Percentiles rank a stretch among this genome's conserved stretches.
Conservation (phyloP, 805 yeast genomes). For the Debaryomyces hansenii region DNA sequence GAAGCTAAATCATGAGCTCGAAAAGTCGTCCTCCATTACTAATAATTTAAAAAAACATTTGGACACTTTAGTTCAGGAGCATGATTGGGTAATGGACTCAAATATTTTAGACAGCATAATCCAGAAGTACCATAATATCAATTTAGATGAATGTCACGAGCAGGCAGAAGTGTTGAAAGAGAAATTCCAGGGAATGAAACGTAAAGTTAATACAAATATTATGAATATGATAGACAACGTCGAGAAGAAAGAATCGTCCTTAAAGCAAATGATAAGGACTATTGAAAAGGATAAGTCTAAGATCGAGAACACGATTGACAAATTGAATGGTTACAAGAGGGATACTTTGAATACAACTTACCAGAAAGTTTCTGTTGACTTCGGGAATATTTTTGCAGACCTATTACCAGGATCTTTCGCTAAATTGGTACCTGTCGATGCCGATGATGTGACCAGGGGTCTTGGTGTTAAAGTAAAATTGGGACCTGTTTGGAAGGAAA, state of each 20-base stretch:
- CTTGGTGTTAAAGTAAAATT: conserved; percentile 85
- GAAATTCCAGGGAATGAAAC: conserved; percentile 66
- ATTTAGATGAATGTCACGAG: conserved; percentile 61
- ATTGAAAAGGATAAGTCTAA: conserved; percentile 87
- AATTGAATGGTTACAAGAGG: conserved; percentile 81
- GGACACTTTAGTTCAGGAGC: conserved; percentile 48
- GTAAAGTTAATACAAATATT: conserved; percentile 80
- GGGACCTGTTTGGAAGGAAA: conserved; percentile 94
- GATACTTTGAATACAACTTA: conserved; percentile 82
- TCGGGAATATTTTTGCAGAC: conserved; percentile 87
- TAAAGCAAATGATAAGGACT: conserved; percentile 78
- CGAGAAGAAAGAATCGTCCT: conserved; percentile 78
- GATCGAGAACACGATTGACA: conserved; percentile 82
- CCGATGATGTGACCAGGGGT: conserved; percentile 85
- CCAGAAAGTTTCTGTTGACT: conserved; percentile 82
- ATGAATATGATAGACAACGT: conserved; percentile 91
- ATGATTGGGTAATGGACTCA: conserved; percentile 74
- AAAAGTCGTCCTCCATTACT: conserved; percentile 42
- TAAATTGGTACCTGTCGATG: conserved; percentile 77
- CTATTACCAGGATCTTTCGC: conserved; percentile 88
- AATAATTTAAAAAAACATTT: conserved; percentile 37
- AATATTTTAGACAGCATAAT: conserved; percentile 55
- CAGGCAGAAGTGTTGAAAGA: conserved; percentile 57
- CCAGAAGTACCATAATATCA: conserved; percentile 61
- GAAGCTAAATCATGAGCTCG: conserved; percentile 54